Conservation (phyloP, 106 monocot genomes). For the Dactylorhiza incarnata region DNA sequence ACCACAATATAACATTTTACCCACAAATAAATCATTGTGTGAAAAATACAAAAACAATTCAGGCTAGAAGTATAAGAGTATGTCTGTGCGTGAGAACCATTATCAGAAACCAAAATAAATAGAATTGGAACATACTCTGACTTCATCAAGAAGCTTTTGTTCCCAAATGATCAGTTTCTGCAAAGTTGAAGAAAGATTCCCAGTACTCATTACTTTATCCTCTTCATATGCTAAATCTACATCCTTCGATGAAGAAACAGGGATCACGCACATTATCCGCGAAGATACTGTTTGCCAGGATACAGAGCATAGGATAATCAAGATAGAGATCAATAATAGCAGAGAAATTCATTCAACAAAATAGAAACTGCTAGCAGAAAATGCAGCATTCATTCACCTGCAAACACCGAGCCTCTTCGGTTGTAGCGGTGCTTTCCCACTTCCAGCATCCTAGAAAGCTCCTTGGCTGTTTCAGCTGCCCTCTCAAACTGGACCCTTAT, state of each 20-base stretch:
- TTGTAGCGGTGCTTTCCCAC: constrained; percentile 51
- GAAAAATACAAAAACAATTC: neutral
- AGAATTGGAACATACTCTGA: constrained; percentile 32
- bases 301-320: neutral
- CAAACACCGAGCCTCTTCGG: constrained; percentile 24
- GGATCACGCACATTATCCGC: constrained; percentile 31
- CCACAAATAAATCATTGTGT: neutral
- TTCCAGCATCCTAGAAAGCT: constrained; percentile 45
- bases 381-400: constrained; percentile 27
- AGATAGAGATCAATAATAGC: neutral
- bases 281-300: constrained; percentile 28
- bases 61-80: neutral
- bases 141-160: constrained; percentile 62
- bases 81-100: neutral
- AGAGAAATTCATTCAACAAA: neutral
- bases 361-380: neutral
- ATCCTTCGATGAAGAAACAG: constrained; percentile 14
- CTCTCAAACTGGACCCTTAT: constrained; percentile 46
- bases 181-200: constrained; percentile 39
- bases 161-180: constrained; percentile 70
- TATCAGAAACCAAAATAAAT: neutral
- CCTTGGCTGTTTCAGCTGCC: constrained; percentile 27
- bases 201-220: constrained; percentile 19
- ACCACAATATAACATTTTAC: neutral
- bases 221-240: constrained; percentile 37